Conservation (phyloP, 768 basidiomycete genomes). For the Naganishia randhawae region DNA sequence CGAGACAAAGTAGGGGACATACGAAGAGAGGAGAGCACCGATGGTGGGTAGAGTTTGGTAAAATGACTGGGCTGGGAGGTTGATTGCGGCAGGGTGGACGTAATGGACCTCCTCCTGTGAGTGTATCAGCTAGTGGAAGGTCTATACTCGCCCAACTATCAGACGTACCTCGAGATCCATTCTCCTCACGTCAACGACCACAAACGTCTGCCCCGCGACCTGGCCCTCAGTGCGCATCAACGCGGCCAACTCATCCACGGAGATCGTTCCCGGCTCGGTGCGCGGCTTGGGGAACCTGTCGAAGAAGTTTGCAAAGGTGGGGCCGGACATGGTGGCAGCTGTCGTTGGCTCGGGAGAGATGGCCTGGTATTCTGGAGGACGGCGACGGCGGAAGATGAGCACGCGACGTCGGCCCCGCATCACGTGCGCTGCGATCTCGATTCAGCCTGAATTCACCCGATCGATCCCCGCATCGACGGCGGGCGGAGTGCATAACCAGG, state of each 20-base stretch:
- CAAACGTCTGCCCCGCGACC: conserved; percentile 35
- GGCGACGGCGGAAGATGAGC: no score
- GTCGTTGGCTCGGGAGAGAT: no score
- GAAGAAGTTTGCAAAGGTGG: conserved; percentile 9
- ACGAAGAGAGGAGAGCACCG: not conserved
- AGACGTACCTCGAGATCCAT: conserved; percentile 52
- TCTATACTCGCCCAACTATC: not conserved
- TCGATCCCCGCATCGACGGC: not conserved
- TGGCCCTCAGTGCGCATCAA: not conserved
- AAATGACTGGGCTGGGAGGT: conserved; percentile 56
- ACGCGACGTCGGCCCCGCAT: not conserved
- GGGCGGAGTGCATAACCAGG: no score
- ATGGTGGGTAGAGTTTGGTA: conserved; percentile 48
- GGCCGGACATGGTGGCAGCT: not conserved
- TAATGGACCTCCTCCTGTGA: conserved; percentile 25
- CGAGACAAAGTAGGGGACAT: not conserved
- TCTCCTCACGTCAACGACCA: conserved; percentile 53
- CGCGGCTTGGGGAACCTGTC: conserved; percentile 9
- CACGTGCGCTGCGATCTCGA: not conserved
- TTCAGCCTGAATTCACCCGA: not conserved
- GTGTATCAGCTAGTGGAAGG: not conserved
- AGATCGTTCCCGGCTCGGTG: not conserved
- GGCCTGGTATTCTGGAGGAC: no score
- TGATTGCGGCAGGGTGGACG: conserved; percentile 52
- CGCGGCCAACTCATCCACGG: conserved; percentile 22